phyloP scores from a whole-genome alignment of 2,329 filamentous ascomycete species.

The Shiraia bambusicola region DNA sequence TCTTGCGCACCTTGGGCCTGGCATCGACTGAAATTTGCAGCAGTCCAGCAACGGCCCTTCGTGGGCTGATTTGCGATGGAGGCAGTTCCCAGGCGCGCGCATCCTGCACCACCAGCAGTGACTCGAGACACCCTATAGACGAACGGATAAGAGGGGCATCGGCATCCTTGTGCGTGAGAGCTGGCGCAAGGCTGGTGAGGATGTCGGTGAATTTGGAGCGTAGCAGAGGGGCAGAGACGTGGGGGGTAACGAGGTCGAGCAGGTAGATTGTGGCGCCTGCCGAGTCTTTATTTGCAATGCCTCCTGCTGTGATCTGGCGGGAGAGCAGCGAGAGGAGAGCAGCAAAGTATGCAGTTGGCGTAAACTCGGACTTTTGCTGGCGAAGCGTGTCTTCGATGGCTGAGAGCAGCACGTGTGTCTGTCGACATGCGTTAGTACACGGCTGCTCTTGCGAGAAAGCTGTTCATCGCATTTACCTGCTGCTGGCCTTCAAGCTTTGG shows the following conservation, averaged over 20 bases:
- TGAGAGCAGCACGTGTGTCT: slow-evolving; percentile 83
- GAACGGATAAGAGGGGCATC: slow-evolving; percentile 84
- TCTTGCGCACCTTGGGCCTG: slow-evolving; percentile 89
- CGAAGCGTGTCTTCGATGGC: slow-evolving; percentile 91
- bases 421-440: slow-evolving; percentile 14
- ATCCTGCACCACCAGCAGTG: slow-evolving; percentile 88
- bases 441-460: not conserved
- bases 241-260: slow-evolving; percentile 86
- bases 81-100: slow-evolving; percentile 83
- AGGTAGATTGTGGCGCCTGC: slow-evolving; percentile 89
- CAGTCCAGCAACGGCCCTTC: slow-evolving; percentile 82
- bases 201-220: slow-evolving; percentile 95
- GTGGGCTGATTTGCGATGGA: slow-evolving; percentile 78
- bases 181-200: slow-evolving; percentile 79
- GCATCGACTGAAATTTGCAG: slow-evolving; percentile 82
- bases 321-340: slow-evolving; percentile 86
- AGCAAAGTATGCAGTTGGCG: slow-evolving; percentile 90
- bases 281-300: slow-evolving; percentile 76
- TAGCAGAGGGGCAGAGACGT: slow-evolving; percentile 80
- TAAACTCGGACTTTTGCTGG: slow-evolving; percentile 80
- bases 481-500: slow-evolving; percentile 95
- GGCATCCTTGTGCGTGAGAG: slow-evolving; percentile 75
- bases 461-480: slow-evolving; percentile 61
- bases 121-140: slow-evolving; percentile 90
- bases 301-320: slow-evolving; percentile 67